Base-by-base conservation (phyloP, 2,329 filamentous ascomycete species). In the Huntiella moniliformis region DNA sequence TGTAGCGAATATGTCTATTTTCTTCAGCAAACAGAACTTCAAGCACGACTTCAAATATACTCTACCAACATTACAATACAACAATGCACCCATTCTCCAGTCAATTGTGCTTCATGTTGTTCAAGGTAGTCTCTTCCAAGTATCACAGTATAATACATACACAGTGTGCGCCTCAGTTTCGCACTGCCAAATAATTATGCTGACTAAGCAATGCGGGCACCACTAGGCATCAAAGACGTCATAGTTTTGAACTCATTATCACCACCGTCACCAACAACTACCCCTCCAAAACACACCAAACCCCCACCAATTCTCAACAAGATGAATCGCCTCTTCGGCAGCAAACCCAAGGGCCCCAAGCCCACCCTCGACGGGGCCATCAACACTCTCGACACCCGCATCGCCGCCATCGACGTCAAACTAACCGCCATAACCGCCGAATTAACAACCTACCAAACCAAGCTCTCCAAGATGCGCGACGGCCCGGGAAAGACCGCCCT, bases 311-410 rank as follows among this genome's bases (percentile, higher is more conserved):
- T n/a, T 5, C 31, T 13, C 12, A 34, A 13, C 22, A 43, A 63
- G 69, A 96, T 98, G 91, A 96, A 98, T 63, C 83, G 91, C 56
- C 73, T 98, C 55, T 98, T 98, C 61, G 91, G 91, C 60, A 74
- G 80, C 55, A 91, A 87, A 66, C 80, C 74, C 64, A 79, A 82
- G 53, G 79, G 78, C 52, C 87, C 91, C 46, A 96, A 96, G 65
- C 85, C 91, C 42, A 88, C 82, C 43, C 82, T 95, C 54, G 75
- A 74, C 64, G 70, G 74, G 55, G 87, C 87, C 54, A 93, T 95
- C 57, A 63, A 69, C 61, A 91, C 83, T 69, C 81, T 91, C 58
- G 86, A 94, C 67, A 74, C 75, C 50, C 77, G 86, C 58, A 75
- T 94, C 61, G 78, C 85, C 58, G 79, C 74, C 52, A 79, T 95